Evolutionary conservation across 305 asterid genomes (phyloP).

Genomic region (Fraxinus latifolia): DNA sequence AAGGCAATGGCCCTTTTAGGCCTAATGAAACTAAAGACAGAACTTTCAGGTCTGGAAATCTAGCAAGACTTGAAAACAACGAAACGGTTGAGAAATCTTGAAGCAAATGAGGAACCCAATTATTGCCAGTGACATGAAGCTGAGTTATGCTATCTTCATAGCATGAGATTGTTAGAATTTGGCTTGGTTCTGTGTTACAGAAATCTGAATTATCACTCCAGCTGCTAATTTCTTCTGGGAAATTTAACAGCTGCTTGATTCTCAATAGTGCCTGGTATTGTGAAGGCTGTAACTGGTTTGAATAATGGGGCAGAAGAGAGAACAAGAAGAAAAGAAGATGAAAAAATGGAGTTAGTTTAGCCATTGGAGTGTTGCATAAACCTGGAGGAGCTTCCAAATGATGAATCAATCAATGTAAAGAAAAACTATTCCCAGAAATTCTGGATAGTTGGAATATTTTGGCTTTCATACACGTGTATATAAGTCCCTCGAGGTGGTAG

Average conservation of each 20-base stretch:
- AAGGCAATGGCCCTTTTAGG: constrained; percentile 62
- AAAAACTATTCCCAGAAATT: background rate
- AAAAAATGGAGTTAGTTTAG: constrained; percentile 16
- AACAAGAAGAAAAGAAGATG: constrained; percentile 27
- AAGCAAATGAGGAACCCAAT: constrained; percentile 36
- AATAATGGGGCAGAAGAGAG: constrained; percentile 28
- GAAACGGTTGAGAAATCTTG: constrained; percentile 47
- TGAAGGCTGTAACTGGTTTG: constrained; percentile 53
- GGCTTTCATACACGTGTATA: background rate
- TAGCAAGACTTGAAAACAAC: constrained; percentile 52
- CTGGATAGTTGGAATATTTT: background rate
- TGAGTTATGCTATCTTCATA: constrained; percentile 75
- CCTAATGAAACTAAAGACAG: constrained; percentile 71
- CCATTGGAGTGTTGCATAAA: constrained; percentile 30
- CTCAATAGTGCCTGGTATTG: constrained; percentile 51
- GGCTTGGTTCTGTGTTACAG: constrained; percentile 56
- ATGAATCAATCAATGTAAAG: background rate
- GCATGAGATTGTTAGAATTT: constrained; percentile 63
- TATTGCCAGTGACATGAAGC: constrained; percentile 59
- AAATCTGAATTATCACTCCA: constrained; percentile 58
- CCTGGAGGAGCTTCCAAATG: background rate
- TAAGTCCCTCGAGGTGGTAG: background rate
- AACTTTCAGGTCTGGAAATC: constrained; percentile 66
- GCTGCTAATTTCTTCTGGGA: constrained; percentile 44
- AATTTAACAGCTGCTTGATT: constrained; percentile 61